phyloP scores from a whole-genome alignment of 495 filamentous ascomycete species.

The Bombardia bombarda region DNA sequence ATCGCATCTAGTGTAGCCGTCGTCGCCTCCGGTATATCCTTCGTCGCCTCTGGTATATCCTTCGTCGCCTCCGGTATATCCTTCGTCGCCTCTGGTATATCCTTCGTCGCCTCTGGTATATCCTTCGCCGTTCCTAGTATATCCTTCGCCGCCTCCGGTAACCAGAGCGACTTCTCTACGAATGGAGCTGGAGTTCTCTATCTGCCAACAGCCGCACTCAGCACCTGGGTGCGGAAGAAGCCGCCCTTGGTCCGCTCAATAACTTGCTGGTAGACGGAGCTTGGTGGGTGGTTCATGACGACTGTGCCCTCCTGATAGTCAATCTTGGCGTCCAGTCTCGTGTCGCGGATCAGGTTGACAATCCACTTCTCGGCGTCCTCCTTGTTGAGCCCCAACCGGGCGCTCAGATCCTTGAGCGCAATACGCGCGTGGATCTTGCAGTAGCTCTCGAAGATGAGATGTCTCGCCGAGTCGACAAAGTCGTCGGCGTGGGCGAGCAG shows the following conservation, averaged over 20 bases:
- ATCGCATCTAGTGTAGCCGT: too few species aligned
- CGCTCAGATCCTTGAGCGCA: constrained; percentile 93
- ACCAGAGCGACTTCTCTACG: too few species aligned
- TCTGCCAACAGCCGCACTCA: constrained; percentile 50
- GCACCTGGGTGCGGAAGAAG: constrained; percentile 79
- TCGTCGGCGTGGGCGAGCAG: constrained; percentile 72
- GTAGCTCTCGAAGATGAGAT: constrained; percentile 95
- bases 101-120: too few species aligned
- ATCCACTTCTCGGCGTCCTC: constrained; percentile 99
- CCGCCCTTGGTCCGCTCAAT: constrained; percentile 94
- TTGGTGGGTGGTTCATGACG: constrained; percentile 98
- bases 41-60: too few species aligned
- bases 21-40: too few species aligned
- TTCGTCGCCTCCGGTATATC: too few species aligned
- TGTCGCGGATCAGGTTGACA: constrained; percentile 96
- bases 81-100: too few species aligned
- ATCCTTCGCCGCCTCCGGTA: too few species aligned
- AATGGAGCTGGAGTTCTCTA: too few species aligned
- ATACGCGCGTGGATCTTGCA: constrained; percentile 99
- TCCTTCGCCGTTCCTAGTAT: too few species aligned
- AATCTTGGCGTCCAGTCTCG: constrained; percentile 94
- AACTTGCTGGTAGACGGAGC: constrained; percentile 97
- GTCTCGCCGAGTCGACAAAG: constrained; percentile 89
- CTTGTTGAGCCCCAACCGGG: constrained; percentile 76
- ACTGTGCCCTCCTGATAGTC: constrained; percentile 98